Base-by-base conservation (phyloP, 805 yeast genomes). In the Danielia reshetovae region DNA sequence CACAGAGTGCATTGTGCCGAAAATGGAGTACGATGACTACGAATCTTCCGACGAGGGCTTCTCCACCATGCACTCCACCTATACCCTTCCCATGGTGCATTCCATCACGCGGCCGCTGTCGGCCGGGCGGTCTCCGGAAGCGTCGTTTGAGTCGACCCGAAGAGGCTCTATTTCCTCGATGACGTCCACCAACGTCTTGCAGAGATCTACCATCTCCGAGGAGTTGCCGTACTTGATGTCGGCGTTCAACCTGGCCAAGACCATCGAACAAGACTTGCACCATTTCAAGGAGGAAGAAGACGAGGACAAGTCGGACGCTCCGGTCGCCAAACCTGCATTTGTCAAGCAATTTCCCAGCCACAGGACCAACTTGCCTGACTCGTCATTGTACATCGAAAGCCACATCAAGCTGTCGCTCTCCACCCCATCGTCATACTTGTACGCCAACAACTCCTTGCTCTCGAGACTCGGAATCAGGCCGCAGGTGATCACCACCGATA, bases 221-320 rank as follows among this genome's bases (percentile, higher is more conserved):
- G 85, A 81, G 50, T 53, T 82, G 41, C 90, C 90, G 1, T 72
- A 71, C 39, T 56, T 82, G 48, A 64, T 81, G 71, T 65, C 75
- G 15, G 88, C 86, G 12, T 82, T 81, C 49, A 72, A 76, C 51
- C 75, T 77, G 40, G 83, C 81, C 3, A 75, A 69, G 43, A 72
- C 68, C 24, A 58, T 77, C 11, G 82, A 77, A 37, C 72, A 73
- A 42, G 85, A 47, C 10, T 39, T 45, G 9, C 40, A 35, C 15
- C 48, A 54, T 23, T 51, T 26, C 36, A 40, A 47, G 15, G 48
- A 46, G 25, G 48, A 43, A 12, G 24, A 36, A 3, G 38, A 35
- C n/a, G 25, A 30, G 17, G 17, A 26, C 16, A 10, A 26, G 17
- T 10, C 26, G 26, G n/a, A 24, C 7, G 22, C 2, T 10, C 30